These are phyloP conservation scores for Tephrocybe sp. DNA, from an alignment of 768 basidiomycete species.

Conservation along the genomic window DNA sequence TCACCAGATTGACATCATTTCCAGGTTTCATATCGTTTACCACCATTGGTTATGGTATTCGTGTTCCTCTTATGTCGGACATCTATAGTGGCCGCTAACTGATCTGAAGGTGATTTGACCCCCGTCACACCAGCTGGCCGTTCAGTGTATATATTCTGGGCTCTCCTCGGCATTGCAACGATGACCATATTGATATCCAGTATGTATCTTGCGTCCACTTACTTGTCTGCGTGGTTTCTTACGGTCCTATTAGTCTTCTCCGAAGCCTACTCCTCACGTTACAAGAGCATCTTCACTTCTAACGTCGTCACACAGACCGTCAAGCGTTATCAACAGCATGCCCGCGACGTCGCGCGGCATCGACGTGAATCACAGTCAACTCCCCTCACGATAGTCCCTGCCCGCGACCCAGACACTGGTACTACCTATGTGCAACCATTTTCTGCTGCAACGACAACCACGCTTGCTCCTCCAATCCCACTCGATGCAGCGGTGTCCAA, in stretches of 20 bases:
- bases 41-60: constrained; percentile 64
- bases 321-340: constrained; percentile 35
- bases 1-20: too few species aligned
- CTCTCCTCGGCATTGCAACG: constrained; percentile 69
- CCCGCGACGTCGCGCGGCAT: not conserved
- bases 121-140: constrained; percentile 68
- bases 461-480: not conserved
- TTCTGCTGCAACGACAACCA: not conserved
- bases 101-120: constrained; percentile 48
- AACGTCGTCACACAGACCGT: constrained; percentile 43
- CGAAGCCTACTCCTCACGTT: constrained; percentile 65
- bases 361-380: not conserved
- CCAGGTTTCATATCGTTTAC: constrained; percentile 71
- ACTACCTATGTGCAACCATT: constrained; percentile 6
- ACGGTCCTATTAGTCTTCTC: constrained; percentile 45
- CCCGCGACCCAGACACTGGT: constrained; percentile 1
- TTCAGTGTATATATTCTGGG: constrained; percentile 77
- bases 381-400: not conserved
- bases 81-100: not conserved
- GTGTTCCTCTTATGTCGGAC: not conserved
- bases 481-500: constrained; percentile 16
- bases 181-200: constrained; percentile 76
- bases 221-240: too few species aligned
- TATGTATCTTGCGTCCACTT: constrained; percentile 25
- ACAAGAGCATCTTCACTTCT: constrained; percentile 53